Evolutionary conservation across 345 rosid genomes (phyloP), one percentile per base, ranked within the genome.

Genomic region (Viola odorata): DNA sequence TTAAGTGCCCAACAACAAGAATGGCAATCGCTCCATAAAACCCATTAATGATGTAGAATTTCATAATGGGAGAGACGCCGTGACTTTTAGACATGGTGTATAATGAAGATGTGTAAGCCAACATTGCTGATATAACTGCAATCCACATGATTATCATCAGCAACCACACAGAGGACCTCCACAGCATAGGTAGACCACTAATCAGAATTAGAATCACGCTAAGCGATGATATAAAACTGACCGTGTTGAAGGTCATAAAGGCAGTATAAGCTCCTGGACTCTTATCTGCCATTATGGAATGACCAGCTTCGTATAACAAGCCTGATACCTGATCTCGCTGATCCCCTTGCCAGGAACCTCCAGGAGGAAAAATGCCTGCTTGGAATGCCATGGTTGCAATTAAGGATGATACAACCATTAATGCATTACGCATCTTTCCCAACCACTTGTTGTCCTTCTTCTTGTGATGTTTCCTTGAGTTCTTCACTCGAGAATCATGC

Each of bases 341-440:
- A 42, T 42, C 45, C 45, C 11, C 45, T 42, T 42, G 45, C 45
- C 45, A 42, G 11, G 11, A 1, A 42, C 45, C 45, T 6, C 45
- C 7, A 42, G 45, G 45, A 6, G 45, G 45, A 42, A 0, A 1
- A 42, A 42, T 42, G 7, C 45, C 45, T 42, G 45, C 45, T 42
- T 42, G 45, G 11, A 42, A 42, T 6, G 45, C 45, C 45, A 42
- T 42, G 0, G 70, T 62, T 11, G 80, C 72, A 3, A 70, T 70
- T 38, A 79, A 64, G 6, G 79, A 70, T 37, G 81, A 71, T 16
- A 63, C 84, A 55, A 68, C 74, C 69, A 74, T 76, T 12, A 76
- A 57, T 41, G 80, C 67, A 36, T 69, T 69, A 41, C 70, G 56
- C 12, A 61, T 68, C 44, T 70, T 61, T 9, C 67, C 58, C 14